Conservation (phyloP, 768 basidiomycete genomes). For the Sarcomyxa edulis region DNA sequence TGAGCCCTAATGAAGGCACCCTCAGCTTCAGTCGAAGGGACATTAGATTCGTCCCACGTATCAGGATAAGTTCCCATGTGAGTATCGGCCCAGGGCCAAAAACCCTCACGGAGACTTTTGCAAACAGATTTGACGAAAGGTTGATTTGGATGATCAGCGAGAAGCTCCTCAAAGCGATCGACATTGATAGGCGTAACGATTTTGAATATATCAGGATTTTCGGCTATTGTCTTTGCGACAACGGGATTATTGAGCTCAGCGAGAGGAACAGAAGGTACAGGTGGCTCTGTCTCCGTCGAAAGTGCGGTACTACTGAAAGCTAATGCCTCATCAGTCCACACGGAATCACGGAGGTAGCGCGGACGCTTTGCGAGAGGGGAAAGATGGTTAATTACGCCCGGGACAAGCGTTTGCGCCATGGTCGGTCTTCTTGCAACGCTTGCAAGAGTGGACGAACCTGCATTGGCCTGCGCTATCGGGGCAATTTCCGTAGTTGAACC, state of each 20-base stretch:
- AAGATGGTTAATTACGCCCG: not conserved
- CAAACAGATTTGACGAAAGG: constrained; percentile 20
- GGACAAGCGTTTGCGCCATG: constrained; percentile 5
- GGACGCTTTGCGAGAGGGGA: not conserved
- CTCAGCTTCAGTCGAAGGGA: not conserved
- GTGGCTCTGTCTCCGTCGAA: not conserved
- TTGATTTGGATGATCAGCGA: constrained; percentile 20
- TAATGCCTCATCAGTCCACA: not conserved
- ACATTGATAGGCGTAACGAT: constrained; percentile 20
- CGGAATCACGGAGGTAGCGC: not conserved
- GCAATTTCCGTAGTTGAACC: constrained; percentile 13
- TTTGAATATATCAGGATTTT: constrained; percentile 10
- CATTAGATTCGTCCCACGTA: constrained; percentile 8
- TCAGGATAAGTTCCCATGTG: constrained; percentile 7
- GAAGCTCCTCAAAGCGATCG: constrained; percentile 12
- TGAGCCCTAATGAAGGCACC: constrained; percentile 4
- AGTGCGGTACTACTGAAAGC: not conserved
- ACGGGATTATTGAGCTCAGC: not conserved
- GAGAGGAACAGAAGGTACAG: not conserved
- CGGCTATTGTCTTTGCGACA: not conserved
- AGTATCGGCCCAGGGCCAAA: constrained; percentile 25
- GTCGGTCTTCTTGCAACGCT: constrained; percentile 7
- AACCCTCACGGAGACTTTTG: constrained; percentile 17
- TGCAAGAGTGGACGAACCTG: too few species aligned
- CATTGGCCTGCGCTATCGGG: too few species aligned